Percentiles rank a stretch among this genome's conserved stretches.
Conservation (phyloP, 805 yeast genomes). For the Metschnikowia peoriensis region DNA sequence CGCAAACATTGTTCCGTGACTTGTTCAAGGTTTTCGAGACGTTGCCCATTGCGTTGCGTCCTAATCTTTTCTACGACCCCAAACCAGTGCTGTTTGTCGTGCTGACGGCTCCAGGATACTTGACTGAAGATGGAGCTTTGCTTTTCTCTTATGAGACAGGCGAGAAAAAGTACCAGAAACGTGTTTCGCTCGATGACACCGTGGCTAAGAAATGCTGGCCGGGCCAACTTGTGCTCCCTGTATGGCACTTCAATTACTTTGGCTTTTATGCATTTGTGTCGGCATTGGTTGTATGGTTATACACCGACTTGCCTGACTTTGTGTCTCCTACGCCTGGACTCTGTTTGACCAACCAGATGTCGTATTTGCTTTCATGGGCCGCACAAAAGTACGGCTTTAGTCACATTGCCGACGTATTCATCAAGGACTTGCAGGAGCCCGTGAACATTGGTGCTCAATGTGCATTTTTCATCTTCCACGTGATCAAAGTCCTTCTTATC, state of each 20-base stretch:
- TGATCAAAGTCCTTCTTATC: slow-evolving; percentile 56
- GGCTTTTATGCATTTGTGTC: slow-evolving; percentile 41
- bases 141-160: slow-evolving; percentile 63
- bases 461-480: slow-evolving; percentile 70
- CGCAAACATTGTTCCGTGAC: slow-evolving; percentile 56
- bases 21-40: slow-evolving; percentile 60
- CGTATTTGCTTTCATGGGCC: slow-evolving; percentile 20
- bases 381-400: slow-evolving; percentile 36
- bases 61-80: slow-evolving; percentile 67
- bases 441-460: slow-evolving; percentile 51
- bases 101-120: slow-evolving; percentile 68
- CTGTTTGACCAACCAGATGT: slow-evolving; percentile 64
- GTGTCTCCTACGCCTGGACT: slow-evolving; percentile 91
- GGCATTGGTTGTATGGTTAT: slow-evolving; percentile 68
- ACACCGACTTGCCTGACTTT: slow-evolving; percentile 88
- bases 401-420: slow-evolving; percentile 45
- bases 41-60: slow-evolving; percentile 75
- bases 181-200: slow-evolving; percentile 45
- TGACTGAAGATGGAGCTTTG: slow-evolving; percentile 81
- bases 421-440: slow-evolving; percentile 46
- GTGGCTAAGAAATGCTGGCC: slow-evolving; percentile 74
- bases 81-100: slow-evolving; percentile 64
- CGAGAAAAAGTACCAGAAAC: slow-evolving; percentile 39
- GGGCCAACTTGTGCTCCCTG: slow-evolving; percentile 81
- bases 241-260: slow-evolving; percentile 54